Percentiles rank a stretch among this genome's conserved stretches.
phyloP scores from a whole-genome alignment of 768 basidiomycete species.

The Dioszegia hungarica region DNA sequence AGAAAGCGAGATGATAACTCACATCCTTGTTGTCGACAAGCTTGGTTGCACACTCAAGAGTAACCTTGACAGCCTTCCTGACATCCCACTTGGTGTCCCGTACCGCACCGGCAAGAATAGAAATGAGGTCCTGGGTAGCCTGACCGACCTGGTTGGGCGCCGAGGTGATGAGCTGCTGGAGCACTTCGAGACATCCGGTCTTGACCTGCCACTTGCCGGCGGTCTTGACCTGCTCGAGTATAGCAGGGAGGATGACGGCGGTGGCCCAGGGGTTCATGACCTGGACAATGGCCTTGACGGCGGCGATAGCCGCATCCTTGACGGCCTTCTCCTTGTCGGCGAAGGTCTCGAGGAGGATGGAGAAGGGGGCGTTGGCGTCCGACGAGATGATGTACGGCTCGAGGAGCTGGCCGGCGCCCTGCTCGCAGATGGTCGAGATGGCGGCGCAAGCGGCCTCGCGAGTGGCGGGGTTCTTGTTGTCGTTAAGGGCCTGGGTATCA shows the following conservation, averaged over 20 bases:
- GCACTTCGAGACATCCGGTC: constrained; percentile 72
- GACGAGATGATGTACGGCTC: constrained; percentile 84
- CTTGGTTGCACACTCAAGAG: constrained; percentile 88
- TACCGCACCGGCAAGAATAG: constrained; percentile 87
- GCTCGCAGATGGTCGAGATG: constrained; percentile 61
- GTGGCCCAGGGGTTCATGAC: constrained; percentile 86
- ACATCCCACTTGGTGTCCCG: constrained; percentile 99
- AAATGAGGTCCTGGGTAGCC: constrained; percentile 91
- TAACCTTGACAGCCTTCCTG: constrained; percentile 94
- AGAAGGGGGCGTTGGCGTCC: constrained; percentile 63
- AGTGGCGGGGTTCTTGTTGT: constrained; percentile 90
- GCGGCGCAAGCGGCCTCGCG: constrained; percentile 82
- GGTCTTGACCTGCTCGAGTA: constrained; percentile 89
- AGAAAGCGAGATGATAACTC: constrained; percentile 47
- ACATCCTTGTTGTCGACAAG: constrained; percentile 96
- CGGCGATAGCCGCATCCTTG: constrained; percentile 76
- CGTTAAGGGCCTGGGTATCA: constrained; percentile 61
- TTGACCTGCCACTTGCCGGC: constrained; percentile 98
- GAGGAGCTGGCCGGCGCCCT: constrained; percentile 71
- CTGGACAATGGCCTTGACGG: constrained; percentile 68
- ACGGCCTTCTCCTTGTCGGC: constrained; percentile 92
- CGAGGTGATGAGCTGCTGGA: constrained; percentile 80
- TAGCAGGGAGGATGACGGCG: constrained; percentile 71
- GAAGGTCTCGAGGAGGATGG: constrained; percentile 80
- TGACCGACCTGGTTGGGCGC: constrained; percentile 77